These are phyloP conservation scores for Phyllostachys edulis DNA, from an alignment of 176 grass and related monocot genomes.

Conservation along the genomic window DNA sequence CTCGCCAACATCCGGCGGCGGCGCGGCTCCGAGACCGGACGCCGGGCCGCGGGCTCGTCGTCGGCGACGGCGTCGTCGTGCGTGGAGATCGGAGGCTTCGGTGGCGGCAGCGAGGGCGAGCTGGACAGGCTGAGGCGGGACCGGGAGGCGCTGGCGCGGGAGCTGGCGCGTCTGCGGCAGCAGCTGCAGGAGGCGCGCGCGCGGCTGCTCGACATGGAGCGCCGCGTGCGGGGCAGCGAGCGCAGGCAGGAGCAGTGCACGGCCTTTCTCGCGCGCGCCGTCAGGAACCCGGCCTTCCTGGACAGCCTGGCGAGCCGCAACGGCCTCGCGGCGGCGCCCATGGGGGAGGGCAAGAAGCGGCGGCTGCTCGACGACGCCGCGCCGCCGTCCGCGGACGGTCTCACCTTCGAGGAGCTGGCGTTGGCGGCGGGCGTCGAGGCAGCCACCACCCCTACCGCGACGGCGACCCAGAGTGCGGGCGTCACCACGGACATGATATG, in stretches of 20 bases:
- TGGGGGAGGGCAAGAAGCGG: conserved; percentile 34
- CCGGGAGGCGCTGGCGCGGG: conserved; percentile 43
- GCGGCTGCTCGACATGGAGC: conserved; percentile 51
- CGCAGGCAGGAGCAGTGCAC: conserved; percentile 55
- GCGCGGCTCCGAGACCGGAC: neutral
- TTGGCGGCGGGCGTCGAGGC: conserved; percentile 10
- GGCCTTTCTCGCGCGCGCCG: conserved; percentile 48
- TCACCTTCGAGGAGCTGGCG: conserved; percentile 39
- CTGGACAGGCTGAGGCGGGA: conserved; percentile 52
- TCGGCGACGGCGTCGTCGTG: neutral
- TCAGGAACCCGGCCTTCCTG: conserved; percentile 40
- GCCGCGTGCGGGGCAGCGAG: conserved; percentile 48
- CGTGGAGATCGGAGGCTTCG: neutral
- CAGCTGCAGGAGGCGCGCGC: conserved; percentile 42
- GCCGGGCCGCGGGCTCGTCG: neutral
- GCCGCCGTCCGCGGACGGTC: conserved; percentile 6
- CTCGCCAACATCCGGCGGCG: conserved; percentile 55
- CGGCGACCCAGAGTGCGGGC: neutral
- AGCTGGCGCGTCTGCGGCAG: conserved; percentile 46
- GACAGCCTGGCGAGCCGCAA: conserved; percentile 11
- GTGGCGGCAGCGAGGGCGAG: neutral
- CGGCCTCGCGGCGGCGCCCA: neutral
- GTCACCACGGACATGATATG: conserved; percentile 56
- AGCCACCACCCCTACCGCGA: neutral
- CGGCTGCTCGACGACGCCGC: conserved; percentile 21